Conservation (phyloP, 352 stramenopile species). For the Saprolegnia parasitica region DNA sequence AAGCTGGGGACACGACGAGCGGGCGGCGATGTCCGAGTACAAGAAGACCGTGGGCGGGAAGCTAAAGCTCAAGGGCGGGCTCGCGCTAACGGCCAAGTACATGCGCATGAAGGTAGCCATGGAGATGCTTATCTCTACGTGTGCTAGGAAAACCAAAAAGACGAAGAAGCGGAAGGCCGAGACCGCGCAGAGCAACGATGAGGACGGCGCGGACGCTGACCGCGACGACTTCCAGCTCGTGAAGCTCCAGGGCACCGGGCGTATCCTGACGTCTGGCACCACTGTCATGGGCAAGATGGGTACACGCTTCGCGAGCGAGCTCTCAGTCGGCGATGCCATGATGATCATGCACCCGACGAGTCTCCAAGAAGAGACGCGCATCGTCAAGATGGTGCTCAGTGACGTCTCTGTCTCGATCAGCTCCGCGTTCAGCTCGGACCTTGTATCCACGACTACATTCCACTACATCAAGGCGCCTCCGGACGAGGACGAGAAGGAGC, state of each 20-base stretch:
- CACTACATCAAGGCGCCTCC: slow-evolving; percentile 83
- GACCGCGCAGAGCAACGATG: slow-evolving; percentile 26
- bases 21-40: slow-evolving; percentile 37
- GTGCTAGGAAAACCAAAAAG: slow-evolving; percentile 38
- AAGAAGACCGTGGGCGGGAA: slow-evolving; percentile 70
- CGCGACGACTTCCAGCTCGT: slow-evolving; percentile 60
- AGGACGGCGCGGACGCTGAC: slow-evolving; percentile 8
- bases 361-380: slow-evolving; percentile 80
- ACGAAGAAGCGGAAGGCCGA: slow-evolving; percentile 53
- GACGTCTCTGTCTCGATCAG: slow-evolving; percentile 82
- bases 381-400: slow-evolving; percentile 87
- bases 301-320: slow-evolving; percentile 77
- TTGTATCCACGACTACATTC: slow-evolving; percentile 85
- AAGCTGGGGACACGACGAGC: background rate
- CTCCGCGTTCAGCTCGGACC: slow-evolving; percentile 82
- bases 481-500: slow-evolving; percentile 44
- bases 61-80: slow-evolving; percentile 72
- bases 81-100: slow-evolving; percentile 80
- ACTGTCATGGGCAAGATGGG: slow-evolving; percentile 81
- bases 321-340: slow-evolving; percentile 77
- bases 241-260: slow-evolving; percentile 66
- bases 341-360: slow-evolving; percentile 86
- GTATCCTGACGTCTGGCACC: slow-evolving; percentile 82
- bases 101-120: slow-evolving; percentile 17
- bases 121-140: slow-evolving; percentile 9